phyloP scores from a whole-genome alignment of 371 early-diverging fungal genomes.

The Mucor saturninus region DNA sequence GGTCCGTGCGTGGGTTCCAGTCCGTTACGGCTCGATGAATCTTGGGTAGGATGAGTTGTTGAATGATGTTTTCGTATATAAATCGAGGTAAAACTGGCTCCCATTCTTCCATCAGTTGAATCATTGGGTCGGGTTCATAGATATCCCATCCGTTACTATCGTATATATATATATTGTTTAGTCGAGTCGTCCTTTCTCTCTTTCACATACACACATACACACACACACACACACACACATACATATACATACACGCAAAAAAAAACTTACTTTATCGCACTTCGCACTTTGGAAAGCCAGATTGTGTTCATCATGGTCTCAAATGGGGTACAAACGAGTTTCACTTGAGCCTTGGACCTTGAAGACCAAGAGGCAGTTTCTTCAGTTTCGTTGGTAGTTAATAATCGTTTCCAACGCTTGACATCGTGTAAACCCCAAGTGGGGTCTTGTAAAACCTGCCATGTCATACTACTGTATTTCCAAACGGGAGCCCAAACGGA shows the following conservation, averaged over 20 bases:
- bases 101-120: slow-evolving; percentile 77
- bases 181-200: neutral
- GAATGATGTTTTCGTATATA: slow-evolving; percentile 74
- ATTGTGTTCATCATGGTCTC: slow-evolving; percentile 78
- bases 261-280: slow-evolving; percentile 72
- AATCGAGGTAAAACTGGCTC: slow-evolving; percentile 73
- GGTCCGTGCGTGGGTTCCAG: slow-evolving; percentile 76
- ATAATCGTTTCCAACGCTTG: slow-evolving; percentile 56
- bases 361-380: slow-evolving; percentile 19
- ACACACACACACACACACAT: neutral
- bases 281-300: slow-evolving; percentile 82
- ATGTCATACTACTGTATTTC: slow-evolving; percentile 55
- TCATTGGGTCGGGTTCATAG: slow-evolving; percentile 69
- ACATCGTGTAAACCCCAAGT: slow-evolving; percentile 58
- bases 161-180: slow-evolving; percentile 6
- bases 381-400: slow-evolving; percentile 43
- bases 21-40: slow-evolving; percentile 64
- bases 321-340: slow-evolving; percentile 64
- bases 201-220: too few species aligned
- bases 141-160: slow-evolving; percentile 75
- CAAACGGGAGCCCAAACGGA: slow-evolving; percentile 67
- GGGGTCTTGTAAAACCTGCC: slow-evolving; percentile 76
- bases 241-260: slow-evolving; percentile 1
- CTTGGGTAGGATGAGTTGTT: slow-evolving; percentile 82
- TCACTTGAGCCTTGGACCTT: slow-evolving; percentile 16